Conservation (phyloP, 2,329 filamentous ascomycete genomes). For the Didymella exigua region DNA sequence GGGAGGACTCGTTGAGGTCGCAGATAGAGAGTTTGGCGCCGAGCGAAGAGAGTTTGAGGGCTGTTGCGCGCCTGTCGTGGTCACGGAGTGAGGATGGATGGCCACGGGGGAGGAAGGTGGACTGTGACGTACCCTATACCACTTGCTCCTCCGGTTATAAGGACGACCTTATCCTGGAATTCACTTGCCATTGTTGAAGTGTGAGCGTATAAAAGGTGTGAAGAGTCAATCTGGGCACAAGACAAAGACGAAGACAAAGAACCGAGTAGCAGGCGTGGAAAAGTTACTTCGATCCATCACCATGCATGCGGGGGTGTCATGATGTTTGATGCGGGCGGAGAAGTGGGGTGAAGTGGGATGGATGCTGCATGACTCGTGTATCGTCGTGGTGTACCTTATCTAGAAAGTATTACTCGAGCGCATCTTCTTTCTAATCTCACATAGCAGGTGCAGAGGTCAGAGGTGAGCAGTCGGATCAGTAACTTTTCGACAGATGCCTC, state of each 20-base stretch:
- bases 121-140: constrained; percentile 53
- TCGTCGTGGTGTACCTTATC: constrained; percentile 10
- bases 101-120: too few relatives aligned
- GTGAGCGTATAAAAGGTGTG: not conserved
- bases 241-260: not conserved
- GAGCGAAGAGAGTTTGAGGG: constrained; percentile 54
- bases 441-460: not conserved
- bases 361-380: constrained; percentile 34
- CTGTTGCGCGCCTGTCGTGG: constrained; percentile 49
- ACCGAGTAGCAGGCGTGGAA: not conserved
- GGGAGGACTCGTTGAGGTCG: constrained; percentile 41
- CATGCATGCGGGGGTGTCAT: constrained; percentile 12
- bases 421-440: not conserved
- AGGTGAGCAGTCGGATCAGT: not conserved
- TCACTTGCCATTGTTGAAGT: constrained; percentile 28
- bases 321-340: constrained; percentile 24
- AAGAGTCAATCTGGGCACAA: not conserved
- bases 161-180: constrained; percentile 39
- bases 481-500: not conserved
- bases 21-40: constrained; percentile 48
- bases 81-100: not conserved
- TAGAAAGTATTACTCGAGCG: not conserved
- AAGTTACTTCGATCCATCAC: constrained; percentile 5
- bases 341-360: constrained; percentile 48
- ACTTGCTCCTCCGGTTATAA: constrained; percentile 44